Percentiles rank a stretch among this genome's conserved stretches.
Conservation (phyloP, 768 basidiomycete genomes). For the Phallus indusiatus region DNA sequence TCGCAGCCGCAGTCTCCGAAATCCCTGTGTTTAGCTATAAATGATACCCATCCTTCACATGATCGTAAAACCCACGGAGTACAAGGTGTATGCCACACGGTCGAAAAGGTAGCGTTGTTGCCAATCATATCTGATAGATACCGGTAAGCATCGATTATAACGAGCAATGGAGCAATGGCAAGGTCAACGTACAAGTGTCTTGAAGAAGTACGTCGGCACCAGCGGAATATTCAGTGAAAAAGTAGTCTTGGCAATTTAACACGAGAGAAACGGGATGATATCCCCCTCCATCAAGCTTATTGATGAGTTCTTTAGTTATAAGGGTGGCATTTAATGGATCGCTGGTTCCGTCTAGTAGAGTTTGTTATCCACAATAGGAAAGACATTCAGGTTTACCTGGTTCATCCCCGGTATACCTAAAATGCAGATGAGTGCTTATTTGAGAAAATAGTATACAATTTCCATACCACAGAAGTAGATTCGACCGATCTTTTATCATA, state of each 20-base stretch:
- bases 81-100: slow-evolving; percentile 52
- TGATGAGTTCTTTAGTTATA: slow-evolving; percentile 36
- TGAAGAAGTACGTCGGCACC: slow-evolving; percentile 68
- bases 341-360: slow-evolving; percentile 49
- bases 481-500: slow-evolving; percentile 52
- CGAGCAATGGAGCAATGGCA: neutral
- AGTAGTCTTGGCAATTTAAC: slow-evolving; percentile 54
- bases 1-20: slow-evolving; percentile 72
- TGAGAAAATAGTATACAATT: neutral
- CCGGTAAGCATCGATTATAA: neutral
- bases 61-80: slow-evolving; percentile 23
- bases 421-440: neutral
- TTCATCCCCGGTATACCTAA: slow-evolving; percentile 61
- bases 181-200: slow-evolving; percentile 42
- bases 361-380: neutral
- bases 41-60: neutral
- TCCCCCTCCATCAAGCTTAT: slow-evolving; percentile 32
- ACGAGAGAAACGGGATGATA: slow-evolving; percentile 57
- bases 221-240: slow-evolving; percentile 46
- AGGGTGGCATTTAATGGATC: slow-evolving; percentile 56
- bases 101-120: slow-evolving; percentile 58
- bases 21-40: slow-evolving; percentile 19
- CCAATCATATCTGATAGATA: slow-evolving; percentile 21
- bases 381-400: slow-evolving; percentile 16
- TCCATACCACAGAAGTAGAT: slow-evolving; percentile 48